Conservation (phyloP, 2,329 filamentous ascomycete genomes). For the Triangularia verruculosa region DNA sequence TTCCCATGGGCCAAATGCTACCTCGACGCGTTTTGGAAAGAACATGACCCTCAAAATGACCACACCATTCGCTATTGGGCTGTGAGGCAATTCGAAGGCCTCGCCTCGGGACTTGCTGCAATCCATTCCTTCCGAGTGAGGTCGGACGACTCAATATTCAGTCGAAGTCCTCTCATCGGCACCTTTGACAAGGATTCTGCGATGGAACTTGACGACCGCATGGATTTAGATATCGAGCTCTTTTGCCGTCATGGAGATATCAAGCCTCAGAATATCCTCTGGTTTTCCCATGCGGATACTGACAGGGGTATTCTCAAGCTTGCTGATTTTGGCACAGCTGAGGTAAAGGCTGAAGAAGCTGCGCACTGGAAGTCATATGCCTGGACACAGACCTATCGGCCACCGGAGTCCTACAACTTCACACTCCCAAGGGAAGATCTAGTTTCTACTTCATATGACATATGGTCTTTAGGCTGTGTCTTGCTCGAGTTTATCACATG, state of each 20-base stretch:
- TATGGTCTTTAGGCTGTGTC: neutral
- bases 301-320: neutral
- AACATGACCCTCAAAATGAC: neutral
- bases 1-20: neutral
- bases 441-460: neutral
- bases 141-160: neutral
- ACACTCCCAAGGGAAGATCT: neutral
- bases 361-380: neutral
- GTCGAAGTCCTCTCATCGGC: neutral
- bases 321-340: neutral
- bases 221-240: neutral
- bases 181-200: neutral
- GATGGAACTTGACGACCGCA: no score
- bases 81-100: neutral
- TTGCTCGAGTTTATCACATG: neutral
- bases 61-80: neutral
- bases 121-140: neutral
- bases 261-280: constrained; percentile 9
- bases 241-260: constrained; percentile 4
- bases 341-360: neutral
- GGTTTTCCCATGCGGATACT: neutral
- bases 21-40: neutral
- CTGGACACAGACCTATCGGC: neutral
- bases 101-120: neutral
- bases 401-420: neutral